Conservation (phyloP, 2,329 filamentous ascomycete species). For the Stagonosporopsis tanaceti region DNA sequence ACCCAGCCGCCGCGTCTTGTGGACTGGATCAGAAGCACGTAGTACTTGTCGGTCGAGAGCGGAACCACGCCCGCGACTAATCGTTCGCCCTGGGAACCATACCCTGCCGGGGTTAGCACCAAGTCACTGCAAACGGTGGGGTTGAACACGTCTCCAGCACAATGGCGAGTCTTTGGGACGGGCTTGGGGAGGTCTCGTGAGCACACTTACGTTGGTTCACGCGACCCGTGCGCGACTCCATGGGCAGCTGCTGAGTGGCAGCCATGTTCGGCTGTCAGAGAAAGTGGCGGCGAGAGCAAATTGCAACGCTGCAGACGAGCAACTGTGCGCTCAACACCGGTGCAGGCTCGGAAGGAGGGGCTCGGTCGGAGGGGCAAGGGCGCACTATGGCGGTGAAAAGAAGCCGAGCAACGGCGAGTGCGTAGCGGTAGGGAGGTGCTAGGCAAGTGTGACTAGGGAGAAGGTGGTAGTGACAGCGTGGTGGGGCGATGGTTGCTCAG, state of each 20-base stretch:
- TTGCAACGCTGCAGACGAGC: conserved; percentile 19
- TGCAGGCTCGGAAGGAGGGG: conserved; percentile 18
- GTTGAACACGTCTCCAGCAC: background rate
- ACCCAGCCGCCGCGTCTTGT: conserved; percentile 93
- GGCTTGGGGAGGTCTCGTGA: conserved; percentile 27
- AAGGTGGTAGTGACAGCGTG: conserved; percentile 19
- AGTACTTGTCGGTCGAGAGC: conserved; percentile 82
- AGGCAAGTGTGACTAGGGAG: conserved; percentile 15
- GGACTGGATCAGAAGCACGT: conserved; percentile 93
- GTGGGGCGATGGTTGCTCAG: conserved; percentile 50
- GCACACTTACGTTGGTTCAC: conserved; percentile 79
- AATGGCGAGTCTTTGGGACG: conserved; percentile 22
- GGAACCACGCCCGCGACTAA: conserved; percentile 95
- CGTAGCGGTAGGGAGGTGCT: conserved; percentile 16
- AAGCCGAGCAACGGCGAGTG: conserved; percentile 35
- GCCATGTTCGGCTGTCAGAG: conserved; percentile 50
- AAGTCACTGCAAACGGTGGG: conserved; percentile 9
- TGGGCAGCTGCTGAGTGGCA: conserved; percentile 54
- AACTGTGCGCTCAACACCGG: conserved; percentile 24
- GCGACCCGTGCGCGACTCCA: conserved; percentile 76
- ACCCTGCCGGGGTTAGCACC: conserved; percentile 67
- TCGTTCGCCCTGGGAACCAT: conserved; percentile 89
- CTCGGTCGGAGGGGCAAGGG: conserved; percentile 27
- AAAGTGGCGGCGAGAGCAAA: conserved; percentile 14
- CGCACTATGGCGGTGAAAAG: conserved; percentile 35